These are phyloP conservation scores for Ascosphaera apis DNA, from an alignment of 2,329 filamentous ascomycete genomes.

Conservation along the genomic window DNA sequence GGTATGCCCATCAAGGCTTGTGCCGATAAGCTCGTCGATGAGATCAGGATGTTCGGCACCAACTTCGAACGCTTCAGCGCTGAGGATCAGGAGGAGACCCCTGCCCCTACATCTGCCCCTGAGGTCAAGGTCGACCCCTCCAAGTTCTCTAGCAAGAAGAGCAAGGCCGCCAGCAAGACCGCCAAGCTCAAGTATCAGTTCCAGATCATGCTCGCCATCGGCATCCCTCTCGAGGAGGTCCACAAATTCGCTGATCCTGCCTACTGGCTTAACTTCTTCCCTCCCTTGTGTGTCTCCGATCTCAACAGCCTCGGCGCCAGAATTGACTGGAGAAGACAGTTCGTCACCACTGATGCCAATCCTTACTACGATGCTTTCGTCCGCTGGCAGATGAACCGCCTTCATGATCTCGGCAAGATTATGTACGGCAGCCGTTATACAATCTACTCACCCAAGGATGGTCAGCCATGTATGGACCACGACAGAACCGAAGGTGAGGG, in stretches of 20 bases:
- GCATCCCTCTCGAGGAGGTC: conserved; percentile 70
- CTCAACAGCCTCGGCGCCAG: conserved; percentile 63
- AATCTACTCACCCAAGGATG: conserved; percentile 76
- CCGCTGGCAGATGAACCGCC: conserved; percentile 86
- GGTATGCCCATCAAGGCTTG: conserved; percentile 97
- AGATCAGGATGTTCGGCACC: conserved; percentile 71
- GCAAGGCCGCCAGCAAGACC: conserved; percentile 73
- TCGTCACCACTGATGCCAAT: conserved; percentile 91
- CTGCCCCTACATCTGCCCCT: conserved; percentile 39
- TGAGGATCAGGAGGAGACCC: conserved; percentile 31
- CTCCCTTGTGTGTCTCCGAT: conserved; percentile 50
- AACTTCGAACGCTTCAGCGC: conserved; percentile 60
- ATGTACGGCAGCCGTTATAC: conserved; percentile 86
- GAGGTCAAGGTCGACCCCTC: conserved; percentile 56
- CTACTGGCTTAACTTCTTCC: conserved; percentile 85
- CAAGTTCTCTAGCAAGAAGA: conserved; percentile 83
- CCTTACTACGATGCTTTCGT: conserved; percentile 93
- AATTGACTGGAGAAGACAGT: conserved; percentile 79
- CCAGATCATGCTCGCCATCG: conserved; percentile 80
- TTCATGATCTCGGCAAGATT: conserved; percentile 78
- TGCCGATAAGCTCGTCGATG: conserved; percentile 78
- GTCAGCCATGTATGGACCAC: conserved; percentile 72
- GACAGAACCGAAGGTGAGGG: conserved; percentile 63
- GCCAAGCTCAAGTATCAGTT: conserved; percentile 92
- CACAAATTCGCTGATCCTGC: conserved; percentile 80